Percentiles rank a stretch among this genome's conserved stretches.
Conservation (phyloP, 371 early-diverging fungal species). For the Mortierella sp. region DNA sequence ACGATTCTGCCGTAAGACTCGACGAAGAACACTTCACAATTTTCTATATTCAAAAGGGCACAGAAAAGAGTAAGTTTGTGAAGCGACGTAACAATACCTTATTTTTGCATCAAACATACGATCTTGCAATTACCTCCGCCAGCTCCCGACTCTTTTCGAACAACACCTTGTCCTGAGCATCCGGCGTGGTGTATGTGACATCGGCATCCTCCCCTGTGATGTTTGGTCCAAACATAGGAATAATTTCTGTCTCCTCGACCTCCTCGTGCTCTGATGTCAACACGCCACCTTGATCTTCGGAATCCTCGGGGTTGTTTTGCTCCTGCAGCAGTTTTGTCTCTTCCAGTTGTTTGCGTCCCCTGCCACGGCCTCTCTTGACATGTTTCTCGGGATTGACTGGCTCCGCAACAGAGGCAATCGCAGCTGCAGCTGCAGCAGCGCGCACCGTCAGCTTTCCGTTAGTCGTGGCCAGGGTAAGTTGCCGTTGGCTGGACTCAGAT, state of each 20-base stretch:
- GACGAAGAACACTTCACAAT: constrained; percentile 17
- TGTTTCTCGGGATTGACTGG: constrained; percentile 11
- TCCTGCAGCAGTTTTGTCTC: neutral
- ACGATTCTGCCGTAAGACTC: constrained; percentile 11
- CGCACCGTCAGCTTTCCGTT: constrained; percentile 46
- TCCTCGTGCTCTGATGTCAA: constrained; percentile 12
- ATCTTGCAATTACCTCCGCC: constrained; percentile 59
- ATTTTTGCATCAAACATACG: neutral
- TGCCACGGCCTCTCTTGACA: constrained; percentile 26
- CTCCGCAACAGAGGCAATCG: neutral
- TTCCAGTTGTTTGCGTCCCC: constrained; percentile 23
- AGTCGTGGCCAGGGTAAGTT: constrained; percentile 29
- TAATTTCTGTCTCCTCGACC: neutral
- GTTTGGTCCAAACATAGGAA: constrained; percentile 66
- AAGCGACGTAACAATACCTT: neutral
- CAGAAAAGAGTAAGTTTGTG: neutral
- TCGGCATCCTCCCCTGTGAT: constrained; percentile 70
- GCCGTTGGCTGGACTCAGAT: constrained; percentile 12
- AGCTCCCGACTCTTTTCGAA: constrained; percentile 63
- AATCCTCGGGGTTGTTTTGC: neutral
- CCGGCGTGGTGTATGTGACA: constrained; percentile 66
- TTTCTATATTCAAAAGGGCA: constrained; percentile 8
- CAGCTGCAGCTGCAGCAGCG: neutral
- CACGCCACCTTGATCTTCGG: neutral
- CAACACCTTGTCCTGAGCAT: constrained; percentile 60